These are phyloP conservation scores for Pseudozyma hubeiensis DNA, from an alignment of 1,284 basidiomycete genomes.

Conservation along the genomic window DNA sequence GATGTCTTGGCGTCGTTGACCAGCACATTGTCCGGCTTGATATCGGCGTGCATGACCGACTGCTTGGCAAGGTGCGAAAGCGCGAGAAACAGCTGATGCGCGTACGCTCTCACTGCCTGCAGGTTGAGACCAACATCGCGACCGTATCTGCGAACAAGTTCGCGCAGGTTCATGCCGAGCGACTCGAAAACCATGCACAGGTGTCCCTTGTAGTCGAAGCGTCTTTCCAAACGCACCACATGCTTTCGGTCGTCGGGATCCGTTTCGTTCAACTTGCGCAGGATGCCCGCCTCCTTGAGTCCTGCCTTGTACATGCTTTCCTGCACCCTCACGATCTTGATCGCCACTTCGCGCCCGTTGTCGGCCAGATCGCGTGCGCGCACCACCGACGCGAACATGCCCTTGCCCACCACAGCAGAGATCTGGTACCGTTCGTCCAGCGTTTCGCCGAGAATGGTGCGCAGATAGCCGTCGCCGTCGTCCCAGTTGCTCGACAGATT, in stretches of 20 bases:
- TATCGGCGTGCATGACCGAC: conserved; percentile 96
- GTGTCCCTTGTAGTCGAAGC: conserved; percentile 97
- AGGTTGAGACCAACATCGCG: conserved; percentile 97
- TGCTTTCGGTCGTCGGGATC: conserved; percentile 98
- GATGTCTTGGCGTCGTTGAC: conserved; percentile 92
- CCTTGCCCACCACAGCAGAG: conserved; percentile 91
- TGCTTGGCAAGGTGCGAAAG: conserved; percentile 86
- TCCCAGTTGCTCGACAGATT: conserved; percentile 73
- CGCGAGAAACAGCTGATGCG: conserved; percentile 92
- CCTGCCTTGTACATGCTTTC: conserved; percentile 99
- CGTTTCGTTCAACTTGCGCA: conserved; percentile 84
- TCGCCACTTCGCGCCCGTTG: conserved; percentile 81
- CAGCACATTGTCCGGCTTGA: conserved; percentile 71
- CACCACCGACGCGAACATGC: conserved; percentile 98
- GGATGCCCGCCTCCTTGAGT: conserved; percentile 88
- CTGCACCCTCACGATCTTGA: conserved; percentile 95
- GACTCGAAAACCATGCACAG: conserved; percentile 96
- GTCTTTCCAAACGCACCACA: conserved; percentile 86
- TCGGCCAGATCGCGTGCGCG: conserved; percentile 77
- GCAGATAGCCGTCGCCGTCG: conserved; percentile 95
- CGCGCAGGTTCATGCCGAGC: conserved; percentile 93
- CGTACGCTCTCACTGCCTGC: conserved; percentile 94
- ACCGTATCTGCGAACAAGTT: conserved; percentile 98
- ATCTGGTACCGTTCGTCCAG: conserved; percentile 96
- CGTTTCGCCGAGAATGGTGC: conserved; percentile 87